phyloP scores from a whole-genome alignment of 75 land plant genomes.

The Selaginella moellendorffii region DNA sequence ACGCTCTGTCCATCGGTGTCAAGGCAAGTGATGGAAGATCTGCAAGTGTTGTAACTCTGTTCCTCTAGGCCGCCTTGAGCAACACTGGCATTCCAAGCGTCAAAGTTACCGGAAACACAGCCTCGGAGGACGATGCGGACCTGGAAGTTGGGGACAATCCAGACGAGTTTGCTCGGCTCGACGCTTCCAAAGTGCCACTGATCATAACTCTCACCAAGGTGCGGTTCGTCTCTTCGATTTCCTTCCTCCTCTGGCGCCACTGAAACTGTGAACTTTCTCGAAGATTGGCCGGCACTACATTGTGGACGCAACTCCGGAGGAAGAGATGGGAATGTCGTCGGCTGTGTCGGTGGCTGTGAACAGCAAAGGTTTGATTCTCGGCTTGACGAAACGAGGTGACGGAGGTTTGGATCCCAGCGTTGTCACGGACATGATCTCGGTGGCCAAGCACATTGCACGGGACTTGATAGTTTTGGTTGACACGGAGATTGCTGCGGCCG shows the following conservation, averaged over 20 bases:
- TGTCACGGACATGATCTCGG: conserved; percentile 85
- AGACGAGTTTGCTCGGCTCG: conserved; percentile 73
- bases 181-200: conserved; percentile 69
- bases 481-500: conserved; percentile 73
- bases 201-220: conserved; percentile 85
- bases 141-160: conserved; percentile 57
- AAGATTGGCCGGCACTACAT: conserved; percentile 82
- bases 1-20: conserved; percentile 72
- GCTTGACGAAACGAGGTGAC: conserved; percentile 76
- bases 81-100: conserved; percentile 88
- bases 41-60: neutral
- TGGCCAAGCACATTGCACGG: conserved; percentile 56
- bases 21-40: conserved; percentile 35
- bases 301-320: conserved; percentile 89
- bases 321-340: conserved; percentile 89
- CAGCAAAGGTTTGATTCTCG: conserved; percentile 55
- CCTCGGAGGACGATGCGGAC: conserved; percentile 36
- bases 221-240: neutral
- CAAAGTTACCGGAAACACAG: conserved; percentile 29
- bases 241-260: neutral
- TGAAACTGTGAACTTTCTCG: neutral
- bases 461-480: conserved; percentile 42
- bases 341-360: conserved; percentile 76
- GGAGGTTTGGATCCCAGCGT: conserved; percentile 75
- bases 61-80: conserved; percentile 70